Evolutionary conservation across 305 asterid species (phyloP), one percentile per base, ranked within the genome.

Genomic region (Ruellia speciosa): DNA sequence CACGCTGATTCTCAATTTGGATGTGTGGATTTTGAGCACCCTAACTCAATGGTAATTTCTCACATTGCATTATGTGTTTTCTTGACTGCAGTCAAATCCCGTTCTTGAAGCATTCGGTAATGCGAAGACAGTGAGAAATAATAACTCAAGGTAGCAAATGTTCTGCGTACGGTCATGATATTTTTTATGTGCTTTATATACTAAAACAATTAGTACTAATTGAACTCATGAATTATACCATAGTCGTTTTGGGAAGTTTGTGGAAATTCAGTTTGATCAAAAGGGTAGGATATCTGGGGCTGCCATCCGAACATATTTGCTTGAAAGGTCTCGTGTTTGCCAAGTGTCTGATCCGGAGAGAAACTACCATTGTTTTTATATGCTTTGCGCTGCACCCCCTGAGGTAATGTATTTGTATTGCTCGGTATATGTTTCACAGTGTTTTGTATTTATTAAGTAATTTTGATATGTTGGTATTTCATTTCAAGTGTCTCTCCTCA

Each of bases 201-300:
- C 54, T 63, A 49, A 24, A 52, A 18, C 37, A 14, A 28, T 55
- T 52, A 20, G 59, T 1, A 14, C 48, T 43, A 3, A 43, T 43
- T 6, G 4, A 43, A 47, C 52, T 9, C 3, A 7, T 16, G 4
- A 14, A n/a, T 14, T 4, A 4, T 6, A 14, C 14, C n/a, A 77
- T 69, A 87, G 96, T 77, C 96, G 94, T 56, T 85, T 87, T 58
- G 96, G 96, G 67, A 87, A 87, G 76, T 87, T 87, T 66, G 96
- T 87, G 63, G 96, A 87, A 71, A 71, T 87, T 72, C 96, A 87
- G 78, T 87, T 87, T 76, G 94, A 87, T 62, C 72, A 75, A 67
- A 76, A 55, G 45, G 94, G 94, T 58, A 77, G 87, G 67, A 87
- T 87, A 59, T 85, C 92, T 46, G 96, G 96, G 60, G 96, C 96